These are phyloP conservation scores for Pythium pyrilobum DNA, from an alignment of 352 stramenopile species.

Conservation along the genomic window DNA sequence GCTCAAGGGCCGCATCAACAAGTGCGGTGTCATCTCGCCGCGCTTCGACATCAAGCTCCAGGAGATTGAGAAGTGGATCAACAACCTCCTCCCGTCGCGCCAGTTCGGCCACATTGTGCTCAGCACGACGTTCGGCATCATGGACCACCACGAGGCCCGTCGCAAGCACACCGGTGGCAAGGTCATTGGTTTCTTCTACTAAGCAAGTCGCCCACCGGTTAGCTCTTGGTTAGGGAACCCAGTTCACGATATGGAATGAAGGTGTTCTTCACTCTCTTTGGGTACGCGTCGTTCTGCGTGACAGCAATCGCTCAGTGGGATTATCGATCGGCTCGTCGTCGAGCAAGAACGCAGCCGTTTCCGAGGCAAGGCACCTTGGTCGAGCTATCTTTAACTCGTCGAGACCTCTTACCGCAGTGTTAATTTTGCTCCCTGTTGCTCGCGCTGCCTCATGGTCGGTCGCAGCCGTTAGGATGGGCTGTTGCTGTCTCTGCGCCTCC, in stretches of 20 bases:
- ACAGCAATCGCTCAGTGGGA: too few species aligned
- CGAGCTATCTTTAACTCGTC: too few species aligned
- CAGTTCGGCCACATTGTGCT: conserved; percentile 99
- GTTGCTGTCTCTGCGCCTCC: too few species aligned
- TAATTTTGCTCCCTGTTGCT: too few species aligned
- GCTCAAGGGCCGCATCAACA: conserved; percentile 99
- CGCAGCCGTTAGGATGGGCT: too few species aligned
- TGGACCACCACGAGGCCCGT: conserved; percentile 93
- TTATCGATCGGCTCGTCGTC: too few species aligned
- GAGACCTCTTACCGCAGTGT: too few species aligned
- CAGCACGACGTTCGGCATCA: conserved; percentile 88
- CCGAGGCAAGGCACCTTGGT: too few species aligned
- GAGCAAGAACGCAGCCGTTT: too few species aligned
- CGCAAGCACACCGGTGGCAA: conserved; percentile 99
- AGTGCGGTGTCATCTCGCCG: conserved; percentile 99
- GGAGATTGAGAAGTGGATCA: conserved; percentile 99
- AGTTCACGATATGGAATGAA: conserved; percentile 15
- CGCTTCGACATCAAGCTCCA: conserved; percentile 96
- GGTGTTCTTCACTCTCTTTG: conserved; percentile 10
- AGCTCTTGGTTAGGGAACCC: conserved; percentile 7
- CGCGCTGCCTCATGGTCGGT: too few species aligned
- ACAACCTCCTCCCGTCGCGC: conserved; percentile 97
- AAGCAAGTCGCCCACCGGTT: conserved; percentile 28
- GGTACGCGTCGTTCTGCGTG: too few species aligned
- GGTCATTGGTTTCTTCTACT: conserved; percentile 99